These are phyloP conservation scores for Alternaria panax DNA, from an alignment of 2,329 filamentous ascomycete species.

Conservation along the genomic window DNA sequence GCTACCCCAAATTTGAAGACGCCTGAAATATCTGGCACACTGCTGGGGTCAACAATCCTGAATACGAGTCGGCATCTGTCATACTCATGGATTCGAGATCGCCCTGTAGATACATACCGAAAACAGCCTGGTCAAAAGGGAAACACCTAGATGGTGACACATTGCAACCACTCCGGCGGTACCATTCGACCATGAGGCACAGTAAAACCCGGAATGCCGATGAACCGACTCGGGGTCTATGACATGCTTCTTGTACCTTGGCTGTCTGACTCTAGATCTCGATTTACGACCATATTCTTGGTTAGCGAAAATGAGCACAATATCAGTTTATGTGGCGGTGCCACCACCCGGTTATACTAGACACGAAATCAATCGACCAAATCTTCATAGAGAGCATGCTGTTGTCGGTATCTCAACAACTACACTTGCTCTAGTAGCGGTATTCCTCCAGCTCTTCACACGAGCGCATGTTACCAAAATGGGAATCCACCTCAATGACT, in stretches of 20 bases:
- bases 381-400: neutral
- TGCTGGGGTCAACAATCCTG: neutral
- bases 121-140: neutral
- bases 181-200: neutral
- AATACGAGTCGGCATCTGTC: neutral
- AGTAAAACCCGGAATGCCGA: neutral
- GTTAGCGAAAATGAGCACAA: neutral
- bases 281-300: neutral
- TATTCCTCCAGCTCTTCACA: neutral
- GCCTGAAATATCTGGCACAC: neutral
- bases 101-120: neutral
- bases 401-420: neutral
- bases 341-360: neutral
- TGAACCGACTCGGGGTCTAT: neutral
- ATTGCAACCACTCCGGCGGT: neutral
- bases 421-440: neutral
- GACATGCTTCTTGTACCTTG: neutral
- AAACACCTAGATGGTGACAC: neutral
- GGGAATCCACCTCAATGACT: neutral
- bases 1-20: too few relatives aligned
- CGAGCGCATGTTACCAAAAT: neutral
- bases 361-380: neutral
- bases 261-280: neutral
- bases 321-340: neutral
- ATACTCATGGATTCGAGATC: too few relatives aligned